Evolutionary conservation across 176 grass and related monocot genomes (phyloP), one percentile per base, ranked within the genome.

Genomic region (Aegilops umbellulata): DNA sequence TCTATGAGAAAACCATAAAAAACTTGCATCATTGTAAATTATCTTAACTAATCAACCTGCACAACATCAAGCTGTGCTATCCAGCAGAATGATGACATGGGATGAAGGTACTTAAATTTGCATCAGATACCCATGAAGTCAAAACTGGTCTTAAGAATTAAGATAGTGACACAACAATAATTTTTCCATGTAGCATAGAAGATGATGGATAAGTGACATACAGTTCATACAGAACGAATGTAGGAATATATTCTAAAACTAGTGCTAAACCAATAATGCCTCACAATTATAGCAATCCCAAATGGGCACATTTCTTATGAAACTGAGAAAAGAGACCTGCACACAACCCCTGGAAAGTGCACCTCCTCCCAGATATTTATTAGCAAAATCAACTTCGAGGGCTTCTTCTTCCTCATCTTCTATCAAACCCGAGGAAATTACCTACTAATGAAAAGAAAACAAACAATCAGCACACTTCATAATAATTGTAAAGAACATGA

Each of bases 281-380:
- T 44, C 14, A 49, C 51, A 51, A 63, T 46, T 86, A 69, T 2
- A 19, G 23, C 27, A 69, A n/a, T n/a, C n/a, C n/a, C n/a, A n/a
- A n/a, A n/a, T n/a, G n/a, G n/a, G n/a, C n/a, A n/a, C n/a, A n/a
- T n/a, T n/a, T n/a, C n/a, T n/a, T n/a, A n/a, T n/a, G n/a, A n/a
- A n/a, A n/a, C n/a, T n/a, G n/a, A n/a, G n/a, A n/a, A 88, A 82
- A 84, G 61, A 80, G 76, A 98, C 96, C 96, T 98, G 96, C 84
- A 98, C 88, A 78, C 96, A 98, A 53, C 96, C 96, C 81, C 88
- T 84, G 6, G 39, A 83, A 94, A 98, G 93, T 81, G 96, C 93
- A 60, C 96, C 96, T 58, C 96, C 96, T 85, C 96, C 96, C 65
- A 98, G 77, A 92, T 90, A 95, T 65, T 94, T 91, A 94, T 98